Conservation (phyloP, 2,329 filamentous ascomycete species). For the Huntiella abstrusa region DNA sequence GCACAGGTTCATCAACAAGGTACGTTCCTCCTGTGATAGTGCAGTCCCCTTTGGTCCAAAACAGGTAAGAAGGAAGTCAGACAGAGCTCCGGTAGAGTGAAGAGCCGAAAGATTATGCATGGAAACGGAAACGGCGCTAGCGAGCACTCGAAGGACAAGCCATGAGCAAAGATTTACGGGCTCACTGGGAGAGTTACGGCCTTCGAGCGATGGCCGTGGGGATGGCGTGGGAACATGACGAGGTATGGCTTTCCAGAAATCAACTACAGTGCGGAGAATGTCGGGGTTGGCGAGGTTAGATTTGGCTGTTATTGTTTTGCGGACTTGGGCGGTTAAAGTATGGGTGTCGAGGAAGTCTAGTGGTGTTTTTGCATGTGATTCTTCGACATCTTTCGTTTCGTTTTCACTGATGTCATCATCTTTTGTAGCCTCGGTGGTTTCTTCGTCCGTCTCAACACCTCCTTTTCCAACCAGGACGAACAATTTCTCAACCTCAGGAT, state of each 20-base stretch:
- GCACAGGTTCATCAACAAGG: constrained; percentile 47
- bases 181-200: constrained; percentile 14
- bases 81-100: constrained; percentile 54
- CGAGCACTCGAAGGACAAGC: constrained; percentile 45
- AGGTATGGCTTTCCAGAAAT: constrained; percentile 45
- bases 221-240: not conserved
- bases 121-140: constrained; percentile 38
- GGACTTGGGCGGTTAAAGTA: constrained; percentile 17
- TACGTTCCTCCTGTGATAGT: constrained; percentile 32
- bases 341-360: not conserved
- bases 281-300: constrained; percentile 40
- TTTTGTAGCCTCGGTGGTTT: not conserved
- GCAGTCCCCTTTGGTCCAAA: constrained; percentile 26
- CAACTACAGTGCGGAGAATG: constrained; percentile 41
- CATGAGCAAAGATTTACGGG: constrained; percentile 36
- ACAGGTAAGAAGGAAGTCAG: constrained; percentile 42
- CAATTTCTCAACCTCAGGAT: constrained; percentile 52
- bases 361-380: not conserved
- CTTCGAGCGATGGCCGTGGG: not conserved
- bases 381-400: constrained; percentile 12
- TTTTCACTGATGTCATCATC: not conserved
- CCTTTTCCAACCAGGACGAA: constrained; percentile 23
- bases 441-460: not conserved
- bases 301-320: constrained; percentile 29
- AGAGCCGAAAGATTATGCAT: constrained; percentile 51